These are phyloP conservation scores for Carallia brachiata DNA, from an alignment of 345 rosid species.

Conservation along the genomic window DNA sequence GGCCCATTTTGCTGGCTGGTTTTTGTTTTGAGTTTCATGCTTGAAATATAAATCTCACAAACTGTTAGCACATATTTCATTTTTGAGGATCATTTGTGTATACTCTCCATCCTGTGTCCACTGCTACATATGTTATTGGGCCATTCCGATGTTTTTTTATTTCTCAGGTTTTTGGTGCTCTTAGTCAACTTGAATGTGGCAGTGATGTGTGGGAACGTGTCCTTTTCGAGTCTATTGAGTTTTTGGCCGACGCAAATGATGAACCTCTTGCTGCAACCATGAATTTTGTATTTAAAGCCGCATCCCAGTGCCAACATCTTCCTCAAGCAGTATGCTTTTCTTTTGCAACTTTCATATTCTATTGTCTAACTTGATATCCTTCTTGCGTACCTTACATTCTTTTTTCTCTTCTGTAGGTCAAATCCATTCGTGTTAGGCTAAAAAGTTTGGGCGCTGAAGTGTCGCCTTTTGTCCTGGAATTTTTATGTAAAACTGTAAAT, in stretches of 20 bases:
- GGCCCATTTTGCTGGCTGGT: background rate
- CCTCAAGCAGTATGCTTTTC: slow-evolving; percentile 74
- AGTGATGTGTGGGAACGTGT: slow-evolving; percentile 81
- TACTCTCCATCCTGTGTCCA: background rate
- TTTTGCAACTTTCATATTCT: slow-evolving; percentile 16
- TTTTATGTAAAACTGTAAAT: slow-evolving; percentile 81
- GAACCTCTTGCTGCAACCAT: slow-evolving; percentile 78
- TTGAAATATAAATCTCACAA: background rate
- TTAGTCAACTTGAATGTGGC: slow-evolving; percentile 83
- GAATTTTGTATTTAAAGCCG: slow-evolving; percentile 84
- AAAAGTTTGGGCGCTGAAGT: slow-evolving; percentile 77
- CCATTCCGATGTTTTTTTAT: slow-evolving; percentile 12
- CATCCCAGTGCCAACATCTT: slow-evolving; percentile 84
- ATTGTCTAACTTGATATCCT: slow-evolving; percentile 6
- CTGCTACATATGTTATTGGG: background rate
- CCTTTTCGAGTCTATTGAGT: slow-evolving; percentile 67
- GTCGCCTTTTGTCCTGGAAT: slow-evolving; percentile 75
- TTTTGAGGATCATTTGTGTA: slow-evolving; percentile 9
- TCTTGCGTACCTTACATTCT: slow-evolving; percentile 8
- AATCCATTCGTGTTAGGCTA: slow-evolving; percentile 78
- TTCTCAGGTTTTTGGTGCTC: slow-evolving; percentile 81
- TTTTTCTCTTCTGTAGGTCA: slow-evolving; percentile 55
- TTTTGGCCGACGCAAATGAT: slow-evolving; percentile 65
- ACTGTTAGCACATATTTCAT: slow-evolving; percentile 1
- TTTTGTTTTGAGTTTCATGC: background rate